phyloP scores from a whole-genome alignment of 2,329 filamentous ascomycete species.

The Geosmithia putterillii region DNA sequence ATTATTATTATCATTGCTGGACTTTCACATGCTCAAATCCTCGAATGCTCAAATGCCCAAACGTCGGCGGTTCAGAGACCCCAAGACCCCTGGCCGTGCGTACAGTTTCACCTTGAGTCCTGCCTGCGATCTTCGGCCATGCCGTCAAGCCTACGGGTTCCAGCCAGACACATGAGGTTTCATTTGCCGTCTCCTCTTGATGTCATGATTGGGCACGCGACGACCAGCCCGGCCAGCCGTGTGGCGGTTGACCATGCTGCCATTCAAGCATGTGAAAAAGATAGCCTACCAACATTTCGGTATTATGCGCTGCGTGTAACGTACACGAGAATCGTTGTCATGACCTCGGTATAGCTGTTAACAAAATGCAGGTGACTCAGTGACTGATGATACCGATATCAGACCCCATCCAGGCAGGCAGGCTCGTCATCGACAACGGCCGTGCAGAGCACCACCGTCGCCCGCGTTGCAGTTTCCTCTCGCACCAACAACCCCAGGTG shows the following conservation, averaged over 20 bases:
- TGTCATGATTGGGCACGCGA: not conserved
- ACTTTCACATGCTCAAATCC: too few species aligned
- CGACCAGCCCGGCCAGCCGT: not conserved
- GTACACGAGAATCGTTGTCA: not conserved
- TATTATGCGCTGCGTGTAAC: too few species aligned
- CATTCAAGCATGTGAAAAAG: not conserved
- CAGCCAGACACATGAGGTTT: not conserved
- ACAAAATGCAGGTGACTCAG: not conserved
- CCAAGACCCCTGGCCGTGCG: too few species aligned
- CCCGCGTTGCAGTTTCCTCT: not conserved
- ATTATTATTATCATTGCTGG: too few species aligned
- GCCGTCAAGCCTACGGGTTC: too few species aligned
- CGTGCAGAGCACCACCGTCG: not conserved
- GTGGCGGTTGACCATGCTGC: too few species aligned
- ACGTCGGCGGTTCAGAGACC: too few species aligned
- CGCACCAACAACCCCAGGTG: not conserved
- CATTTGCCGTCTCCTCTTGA: not conserved
- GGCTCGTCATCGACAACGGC: not conserved
- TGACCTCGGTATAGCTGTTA: not conserved
- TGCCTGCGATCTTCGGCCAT: too few species aligned
- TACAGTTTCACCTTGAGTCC: too few species aligned
- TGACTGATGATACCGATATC: not conserved
- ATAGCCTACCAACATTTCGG: too few species aligned
- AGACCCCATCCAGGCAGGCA: too few species aligned
- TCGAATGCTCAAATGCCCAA: too few species aligned